Evolutionary conservation across 495 filamentous ascomycete species (phyloP).

Genomic region (Astrothelium subdiscretum): DNA sequence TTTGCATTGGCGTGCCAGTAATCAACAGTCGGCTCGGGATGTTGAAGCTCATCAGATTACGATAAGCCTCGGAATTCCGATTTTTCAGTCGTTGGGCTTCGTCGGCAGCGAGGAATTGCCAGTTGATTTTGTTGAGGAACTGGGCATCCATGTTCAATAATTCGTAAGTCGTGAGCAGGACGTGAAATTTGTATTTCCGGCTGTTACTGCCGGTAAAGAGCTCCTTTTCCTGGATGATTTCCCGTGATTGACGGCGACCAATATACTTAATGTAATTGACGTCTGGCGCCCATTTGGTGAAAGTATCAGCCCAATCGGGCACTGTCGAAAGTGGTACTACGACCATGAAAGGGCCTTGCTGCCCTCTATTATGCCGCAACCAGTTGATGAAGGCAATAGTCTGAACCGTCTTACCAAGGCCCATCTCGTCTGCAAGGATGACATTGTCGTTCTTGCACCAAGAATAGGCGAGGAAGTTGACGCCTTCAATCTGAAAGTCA

Average conservation of each 20-base stretch:
- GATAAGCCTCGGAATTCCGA: conserved; percentile 81
- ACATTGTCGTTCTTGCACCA: conserved; percentile 89
- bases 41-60: conserved; percentile 71
- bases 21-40: conserved; percentile 80
- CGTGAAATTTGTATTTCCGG: conserved; percentile 84
- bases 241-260: too few species aligned
- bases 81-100: conserved; percentile 98
- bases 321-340: conserved; percentile 93
- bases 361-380: conserved; percentile 80
- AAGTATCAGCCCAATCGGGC: conserved; percentile 94
- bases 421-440: conserved; percentile 97
- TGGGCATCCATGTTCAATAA: conserved; percentile 72
- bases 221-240: conserved; percentile 80
- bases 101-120: conserved; percentile 94
- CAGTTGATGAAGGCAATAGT: conserved; percentile 95
- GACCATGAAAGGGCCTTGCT: conserved; percentile 90
- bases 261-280: conserved; percentile 94
- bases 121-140: conserved; percentile 77
- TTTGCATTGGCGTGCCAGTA: conserved; percentile 95
- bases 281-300: conserved; percentile 92
- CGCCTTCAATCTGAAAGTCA: conserved; percentile 84
- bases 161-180: conserved; percentile 90
- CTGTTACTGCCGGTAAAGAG: conserved; percentile 72
- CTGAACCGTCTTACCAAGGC: conserved; percentile 95
- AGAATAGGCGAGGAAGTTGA: conserved; percentile 91